Evolutionary conservation across 371 early-diverging fungal genomes (phyloP).

Genomic region (Vairimorpha apis): DNA sequence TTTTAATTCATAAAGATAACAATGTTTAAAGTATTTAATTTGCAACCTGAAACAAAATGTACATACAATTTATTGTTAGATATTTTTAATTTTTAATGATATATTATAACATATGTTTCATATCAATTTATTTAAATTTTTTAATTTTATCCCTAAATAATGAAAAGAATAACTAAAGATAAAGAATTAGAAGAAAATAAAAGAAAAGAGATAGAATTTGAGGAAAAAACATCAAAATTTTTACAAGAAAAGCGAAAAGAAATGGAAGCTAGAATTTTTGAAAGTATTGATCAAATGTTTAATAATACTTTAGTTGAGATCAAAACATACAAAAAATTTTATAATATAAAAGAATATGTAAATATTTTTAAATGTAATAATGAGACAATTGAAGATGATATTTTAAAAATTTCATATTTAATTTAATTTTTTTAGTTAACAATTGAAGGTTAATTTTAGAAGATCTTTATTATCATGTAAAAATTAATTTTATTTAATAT

Average conservation of each 20-base stretch:
- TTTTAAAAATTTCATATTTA: constrained; percentile 5
- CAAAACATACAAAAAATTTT: constrained; percentile 9
- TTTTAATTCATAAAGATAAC: no score
- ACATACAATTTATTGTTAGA: no score
- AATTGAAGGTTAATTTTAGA: no score
- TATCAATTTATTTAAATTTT: no score
- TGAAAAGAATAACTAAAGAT: constrained; percentile 3
- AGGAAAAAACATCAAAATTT: background rate
- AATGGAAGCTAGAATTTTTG: background rate
- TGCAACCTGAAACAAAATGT: no score
- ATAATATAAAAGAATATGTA: constrained; percentile 1
- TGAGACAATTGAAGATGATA: background rate
- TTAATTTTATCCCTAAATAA: no score
- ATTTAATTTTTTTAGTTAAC: no score
- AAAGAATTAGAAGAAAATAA: constrained; percentile 12
- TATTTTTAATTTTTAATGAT: no score
- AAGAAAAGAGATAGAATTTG: constrained; percentile 2
- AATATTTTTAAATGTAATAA: constrained; percentile 10
- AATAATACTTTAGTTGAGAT: constrained; percentile 18
- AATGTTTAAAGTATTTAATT: no score
- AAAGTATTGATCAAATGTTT: constrained; percentile 19
- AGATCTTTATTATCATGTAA: no score
- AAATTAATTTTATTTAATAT: no score
- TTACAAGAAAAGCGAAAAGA: background rate
- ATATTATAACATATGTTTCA: no score